Percentiles rank a stretch among this genome's conserved stretches.
These are phyloP conservation scores for Diddensiella santjacobensis DNA, from an alignment of 805 yeast species.

Conservation along the genomic window DNA sequence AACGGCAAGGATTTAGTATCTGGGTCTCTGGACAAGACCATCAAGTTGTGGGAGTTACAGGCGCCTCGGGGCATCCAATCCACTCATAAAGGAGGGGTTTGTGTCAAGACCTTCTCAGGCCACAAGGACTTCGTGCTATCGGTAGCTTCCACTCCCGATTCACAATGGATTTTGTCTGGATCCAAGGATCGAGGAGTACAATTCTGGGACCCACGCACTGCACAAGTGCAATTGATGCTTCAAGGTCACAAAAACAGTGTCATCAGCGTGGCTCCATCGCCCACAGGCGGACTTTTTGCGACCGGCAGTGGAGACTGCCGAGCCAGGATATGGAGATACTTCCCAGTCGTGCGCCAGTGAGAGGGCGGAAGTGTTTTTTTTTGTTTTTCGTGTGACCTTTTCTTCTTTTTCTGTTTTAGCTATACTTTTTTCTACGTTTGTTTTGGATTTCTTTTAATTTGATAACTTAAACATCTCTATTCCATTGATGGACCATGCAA, in stretches of 20 bases:
- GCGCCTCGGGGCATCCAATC: slow-evolving; percentile 41
- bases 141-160: slow-evolving; percentile 91
- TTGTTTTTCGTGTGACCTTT: slow-evolving; percentile 3
- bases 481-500: too few relatives aligned
- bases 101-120: slow-evolving; percentile 91
- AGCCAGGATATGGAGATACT: slow-evolving; percentile 89
- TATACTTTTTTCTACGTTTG: not conserved
- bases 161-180: slow-evolving; percentile 86
- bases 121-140: slow-evolving; percentile 94
- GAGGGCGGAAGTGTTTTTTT: not conserved
- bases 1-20: slow-evolving; percentile 89
- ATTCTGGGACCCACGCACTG: slow-evolving; percentile 91
- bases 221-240: slow-evolving; percentile 89
- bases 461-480: too few relatives aligned
- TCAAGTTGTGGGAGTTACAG: slow-evolving; percentile 89
- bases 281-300: slow-evolving; percentile 85
- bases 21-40: slow-evolving; percentile 93
- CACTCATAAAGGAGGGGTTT: slow-evolving; percentile 41
- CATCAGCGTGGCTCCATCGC: slow-evolving; percentile 87
- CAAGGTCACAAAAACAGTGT: slow-evolving; percentile 97
- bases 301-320: slow-evolving; percentile 97
- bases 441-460: too few relatives aligned
- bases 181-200: slow-evolving; percentile 96
- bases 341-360: slow-evolving; percentile 16
- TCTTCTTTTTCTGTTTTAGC: not conserved